phyloP scores from a whole-genome alignment of 1,284 basidiomycete species.

The Pseudozyma thailandica region DNA sequence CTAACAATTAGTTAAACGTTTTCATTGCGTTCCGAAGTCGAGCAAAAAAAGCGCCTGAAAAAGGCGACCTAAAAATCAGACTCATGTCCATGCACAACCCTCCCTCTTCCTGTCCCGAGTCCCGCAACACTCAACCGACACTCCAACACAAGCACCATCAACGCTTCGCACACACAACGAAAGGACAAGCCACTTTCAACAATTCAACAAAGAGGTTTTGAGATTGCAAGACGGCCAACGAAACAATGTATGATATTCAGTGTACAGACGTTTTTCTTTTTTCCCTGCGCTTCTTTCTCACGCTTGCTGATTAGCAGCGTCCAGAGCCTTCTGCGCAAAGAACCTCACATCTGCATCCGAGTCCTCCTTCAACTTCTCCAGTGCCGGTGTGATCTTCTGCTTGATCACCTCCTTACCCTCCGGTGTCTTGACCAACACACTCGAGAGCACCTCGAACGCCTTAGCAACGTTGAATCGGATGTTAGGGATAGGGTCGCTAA shows the following conservation, averaged over 20 bases:
- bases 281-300: constrained; percentile 9
- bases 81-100: not conserved
- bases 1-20: too few relatives aligned
- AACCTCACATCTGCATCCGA: constrained; percentile 93
- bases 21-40: too few relatives aligned
- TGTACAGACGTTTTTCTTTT: constrained; percentile 1
- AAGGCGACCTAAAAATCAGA: not conserved
- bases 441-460: constrained; percentile 77
- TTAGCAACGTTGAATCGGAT: constrained; percentile 99
- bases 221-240: constrained; percentile 15
- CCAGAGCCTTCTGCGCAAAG: constrained; percentile 70
- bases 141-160: not conserved
- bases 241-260: constrained; percentile 15
- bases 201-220: not conserved
- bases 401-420: constrained; percentile 82
- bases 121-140: not conserved
- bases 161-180: not conserved
- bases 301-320: constrained; percentile 43
- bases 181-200: not conserved
- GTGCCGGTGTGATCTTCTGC: constrained; percentile 80
- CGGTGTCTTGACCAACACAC: constrained; percentile 75
- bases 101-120: not conserved
- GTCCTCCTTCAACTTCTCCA: constrained; percentile 90
- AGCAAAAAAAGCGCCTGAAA: not conserved
- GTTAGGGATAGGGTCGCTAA: constrained; percentile 94